These are phyloP conservation scores for Dendrobium huoshanense DNA, from an alignment of 106 monocot species.

Conservation along the genomic window DNA sequence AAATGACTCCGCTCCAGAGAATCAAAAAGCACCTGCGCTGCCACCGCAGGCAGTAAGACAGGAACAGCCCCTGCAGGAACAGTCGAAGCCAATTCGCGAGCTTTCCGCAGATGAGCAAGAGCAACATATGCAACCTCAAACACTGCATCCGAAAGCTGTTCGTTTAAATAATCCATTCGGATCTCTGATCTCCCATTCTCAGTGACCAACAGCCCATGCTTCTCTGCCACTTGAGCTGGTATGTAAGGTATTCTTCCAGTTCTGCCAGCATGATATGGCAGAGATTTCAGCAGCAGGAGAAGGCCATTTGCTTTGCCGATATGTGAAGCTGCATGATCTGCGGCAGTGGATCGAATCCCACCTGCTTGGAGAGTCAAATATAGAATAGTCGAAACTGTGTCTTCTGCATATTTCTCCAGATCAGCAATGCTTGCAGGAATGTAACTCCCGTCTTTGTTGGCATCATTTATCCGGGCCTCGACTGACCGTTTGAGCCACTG, in stretches of 20 bases:
- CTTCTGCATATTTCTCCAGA: conserved; percentile 76
- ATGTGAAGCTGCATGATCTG: conserved; percentile 95
- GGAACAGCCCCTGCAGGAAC: conserved; percentile 57
- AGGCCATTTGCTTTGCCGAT: conserved; percentile 88
- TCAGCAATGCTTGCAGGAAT: conserved; percentile 37
- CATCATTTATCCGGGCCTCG: conserved; percentile 78
- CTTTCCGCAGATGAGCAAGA: conserved; percentile 56
- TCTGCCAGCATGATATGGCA: conserved; percentile 66
- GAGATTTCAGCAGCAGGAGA: conserved; percentile 66
- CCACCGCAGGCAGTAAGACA: conserved; percentile 71
- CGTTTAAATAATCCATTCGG: conserved; percentile 36
- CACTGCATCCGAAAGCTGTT: conserved; percentile 52
- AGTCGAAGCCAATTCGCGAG: conserved; percentile 37
- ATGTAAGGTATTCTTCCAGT: conserved; percentile 53
- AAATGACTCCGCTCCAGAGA: conserved; percentile 44
- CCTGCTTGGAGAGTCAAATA: conserved; percentile 85
- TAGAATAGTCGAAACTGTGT: conserved; percentile 69
- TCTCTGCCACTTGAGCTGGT: conserved; percentile 62
- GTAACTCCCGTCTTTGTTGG: conserved; percentile 34
- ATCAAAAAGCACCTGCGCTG: conserved; percentile 70
- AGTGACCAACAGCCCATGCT: conserved; percentile 44
- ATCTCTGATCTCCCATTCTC: conserved; percentile 35
- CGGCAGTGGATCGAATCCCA: conserved; percentile 58
- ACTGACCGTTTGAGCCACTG: conserved; percentile 80
- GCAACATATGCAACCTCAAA: conserved; percentile 76